Percentiles rank a stretch among this genome's conserved stretches.
phyloP scores from a whole-genome alignment of 139 green algal genomes.

The Chlorella sp. region DNA sequence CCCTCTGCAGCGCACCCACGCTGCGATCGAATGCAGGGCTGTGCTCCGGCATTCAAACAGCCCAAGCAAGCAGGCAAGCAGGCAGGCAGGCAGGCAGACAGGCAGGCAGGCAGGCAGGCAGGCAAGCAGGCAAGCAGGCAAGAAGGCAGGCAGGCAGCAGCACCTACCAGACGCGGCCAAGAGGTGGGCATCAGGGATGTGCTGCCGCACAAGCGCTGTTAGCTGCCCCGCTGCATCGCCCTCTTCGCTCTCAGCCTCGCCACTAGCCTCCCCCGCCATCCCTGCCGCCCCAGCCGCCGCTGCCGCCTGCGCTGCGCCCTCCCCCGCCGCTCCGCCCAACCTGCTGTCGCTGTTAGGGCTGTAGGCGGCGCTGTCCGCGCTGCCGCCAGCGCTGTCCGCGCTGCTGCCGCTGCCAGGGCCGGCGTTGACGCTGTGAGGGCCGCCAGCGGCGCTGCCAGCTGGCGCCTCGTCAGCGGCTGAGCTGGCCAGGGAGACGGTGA shows the following conservation, averaged over 20 bases:
- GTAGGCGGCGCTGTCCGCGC: not conserved
- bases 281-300: not conserved
- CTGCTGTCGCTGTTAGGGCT: not conserved
- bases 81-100: too few relatives aligned
- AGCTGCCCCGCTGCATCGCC: not conserved
- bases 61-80: too few relatives aligned
- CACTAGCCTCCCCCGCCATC: not conserved
- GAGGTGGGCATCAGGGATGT: conserved; percentile 55
- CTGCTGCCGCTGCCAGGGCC: too few relatives aligned
- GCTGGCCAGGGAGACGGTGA: conserved; percentile 58
- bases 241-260: not conserved
- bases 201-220: conserved; percentile 30
- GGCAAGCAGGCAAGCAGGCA: too few relatives aligned
- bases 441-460: too few relatives aligned
- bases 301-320: not conserved
- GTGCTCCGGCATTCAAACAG: not conserved
- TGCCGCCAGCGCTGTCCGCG: not conserved
- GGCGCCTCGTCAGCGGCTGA: not conserved
- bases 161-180: conserved; percentile 32
- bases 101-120: too few relatives aligned
- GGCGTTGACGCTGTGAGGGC: too few relatives aligned
- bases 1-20: too few relatives aligned
- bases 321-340: not conserved
- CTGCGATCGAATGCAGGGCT: too few relatives aligned
- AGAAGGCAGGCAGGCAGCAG: too few relatives aligned